phyloP scores from a whole-genome alignment of 495 filamentous ascomycete species.

The Aspergillus hancockii region DNA sequence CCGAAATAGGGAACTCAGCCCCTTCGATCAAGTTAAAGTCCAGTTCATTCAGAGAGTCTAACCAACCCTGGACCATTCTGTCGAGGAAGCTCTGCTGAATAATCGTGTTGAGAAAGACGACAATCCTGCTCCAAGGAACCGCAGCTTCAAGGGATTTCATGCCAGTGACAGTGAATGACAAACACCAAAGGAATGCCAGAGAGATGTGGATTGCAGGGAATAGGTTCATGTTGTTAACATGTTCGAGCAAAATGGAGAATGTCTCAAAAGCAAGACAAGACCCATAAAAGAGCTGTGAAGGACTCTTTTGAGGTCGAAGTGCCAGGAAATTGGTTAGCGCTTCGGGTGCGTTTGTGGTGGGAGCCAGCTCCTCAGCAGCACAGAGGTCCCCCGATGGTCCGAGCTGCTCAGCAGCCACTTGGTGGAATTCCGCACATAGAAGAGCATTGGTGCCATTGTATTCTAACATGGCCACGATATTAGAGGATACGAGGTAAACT shows the following conservation, averaged over 20 bases:
- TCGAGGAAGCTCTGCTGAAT: slow-evolving; percentile 23
- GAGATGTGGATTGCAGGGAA: slow-evolving; percentile 68
- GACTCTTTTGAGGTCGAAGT: slow-evolving; percentile 13
- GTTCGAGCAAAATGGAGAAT: slow-evolving; percentile 56
- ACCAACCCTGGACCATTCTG: slow-evolving; percentile 1
- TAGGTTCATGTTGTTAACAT: slow-evolving; percentile 62
- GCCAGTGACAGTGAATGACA: slow-evolving; percentile 52
- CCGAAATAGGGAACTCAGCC: slow-evolving; percentile 51
- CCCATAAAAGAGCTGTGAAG: slow-evolving; percentile 30
- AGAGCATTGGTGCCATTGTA: slow-evolving; percentile 60
- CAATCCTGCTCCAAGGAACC: slow-evolving; percentile 69
- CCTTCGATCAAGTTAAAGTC: slow-evolving; percentile 49
- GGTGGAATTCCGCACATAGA: slow-evolving; percentile 39
- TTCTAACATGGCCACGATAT: slow-evolving; percentile 55
- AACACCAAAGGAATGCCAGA: slow-evolving; percentile 67
- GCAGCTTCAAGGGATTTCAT: slow-evolving; percentile 52
- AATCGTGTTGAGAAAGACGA: slow-evolving; percentile 67
- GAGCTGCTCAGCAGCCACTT: slow-evolving; percentile 36
- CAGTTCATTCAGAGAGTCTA: slow-evolving; percentile 21
- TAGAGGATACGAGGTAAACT: slow-evolving; percentile 50
- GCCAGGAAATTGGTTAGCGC: slow-evolving; percentile 19
- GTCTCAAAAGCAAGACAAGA: slow-evolving; percentile 48
- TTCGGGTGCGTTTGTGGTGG: slow-evolving; percentile 11
- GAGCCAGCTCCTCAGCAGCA: slow-evolving; percentile 22
- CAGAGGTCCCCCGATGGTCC: slow-evolving; percentile 30